Evolutionary conservation across 2,329 filamentous ascomycete species (phyloP).

Genomic region (Botrytis hyacinthi): DNA sequence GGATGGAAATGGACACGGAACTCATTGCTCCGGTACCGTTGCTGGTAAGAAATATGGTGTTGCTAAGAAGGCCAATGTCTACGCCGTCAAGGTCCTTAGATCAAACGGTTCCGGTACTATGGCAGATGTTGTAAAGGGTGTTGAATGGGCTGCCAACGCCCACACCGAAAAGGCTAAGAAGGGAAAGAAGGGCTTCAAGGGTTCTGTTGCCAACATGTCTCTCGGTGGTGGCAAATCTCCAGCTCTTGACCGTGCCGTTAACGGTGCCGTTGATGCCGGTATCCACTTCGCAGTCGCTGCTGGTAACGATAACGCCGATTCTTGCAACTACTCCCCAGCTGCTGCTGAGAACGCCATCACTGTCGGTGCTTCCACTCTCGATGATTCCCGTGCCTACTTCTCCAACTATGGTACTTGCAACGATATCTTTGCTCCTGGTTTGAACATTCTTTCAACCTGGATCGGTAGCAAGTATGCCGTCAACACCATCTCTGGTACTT

Average conservation of each 20-base stretch:
- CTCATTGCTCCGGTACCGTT: slow-evolving; percentile 97
- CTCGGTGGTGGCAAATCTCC: slow-evolving; percentile 96
- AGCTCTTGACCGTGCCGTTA: slow-evolving; percentile 86
- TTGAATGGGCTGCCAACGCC: slow-evolving; percentile 84
- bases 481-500: slow-evolving; percentile 99
- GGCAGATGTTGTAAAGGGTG: slow-evolving; percentile 98
- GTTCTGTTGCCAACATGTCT: slow-evolving; percentile 98
- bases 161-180: slow-evolving; percentile 79
- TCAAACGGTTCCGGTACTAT: slow-evolving; percentile 98
- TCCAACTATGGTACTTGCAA: slow-evolving; percentile 99
- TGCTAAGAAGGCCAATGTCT: slow-evolving; percentile 96
- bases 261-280: slow-evolving; percentile 87
- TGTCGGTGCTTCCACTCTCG: slow-evolving; percentile 89
- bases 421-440: slow-evolving; percentile 96
- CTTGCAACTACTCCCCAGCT: slow-evolving; percentile 98
- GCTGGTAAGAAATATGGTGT: slow-evolving; percentile 99
- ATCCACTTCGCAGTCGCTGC: slow-evolving; percentile 98
- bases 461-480: slow-evolving; percentile 92
- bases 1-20: slow-evolving; percentile 97
- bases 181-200: slow-evolving; percentile 94
- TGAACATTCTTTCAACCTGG: slow-evolving; percentile 98
- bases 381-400: slow-evolving; percentile 98
- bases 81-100: slow-evolving; percentile 96
- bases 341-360: slow-evolving; percentile 89
- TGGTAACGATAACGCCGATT: slow-evolving; percentile 97